Percentiles rank a stretch among this genome's conserved stretches.
Conservation (phyloP, 1,284 basidiomycete species). For the Malassezia obtusa region DNA sequence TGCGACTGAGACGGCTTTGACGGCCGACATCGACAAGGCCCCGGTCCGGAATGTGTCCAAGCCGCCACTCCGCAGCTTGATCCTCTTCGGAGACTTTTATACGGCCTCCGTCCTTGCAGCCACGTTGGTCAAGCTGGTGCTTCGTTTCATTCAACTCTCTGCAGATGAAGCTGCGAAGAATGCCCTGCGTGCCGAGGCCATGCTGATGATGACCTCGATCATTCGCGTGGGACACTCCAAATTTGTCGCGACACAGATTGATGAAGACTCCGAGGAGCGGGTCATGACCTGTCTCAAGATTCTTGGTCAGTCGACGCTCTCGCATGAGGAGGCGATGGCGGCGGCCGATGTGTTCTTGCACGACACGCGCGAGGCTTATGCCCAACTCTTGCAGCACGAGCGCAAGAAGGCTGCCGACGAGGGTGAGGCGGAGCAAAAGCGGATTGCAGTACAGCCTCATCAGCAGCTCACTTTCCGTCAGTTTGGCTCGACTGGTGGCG, state of each 20-base stretch:
- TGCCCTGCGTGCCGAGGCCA: constrained; percentile 74
- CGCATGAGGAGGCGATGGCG: constrained; percentile 54
- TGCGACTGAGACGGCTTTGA: constrained; percentile 87
- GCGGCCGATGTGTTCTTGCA: constrained; percentile 73
- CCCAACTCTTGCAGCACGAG: constrained; percentile 84
- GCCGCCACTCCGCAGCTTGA: constrained; percentile 80
- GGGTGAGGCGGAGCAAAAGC: constrained; percentile 65
- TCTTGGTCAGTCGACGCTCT: constrained; percentile 53
- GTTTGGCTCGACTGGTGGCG: constrained; percentile 79
- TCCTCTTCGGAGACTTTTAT: constrained; percentile 94
- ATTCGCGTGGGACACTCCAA: constrained; percentile 95
- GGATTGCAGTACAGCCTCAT: constrained; percentile 73
- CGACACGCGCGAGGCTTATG: constrained; percentile 84
- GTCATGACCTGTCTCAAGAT: constrained; percentile 95
- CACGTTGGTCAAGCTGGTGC: constrained; percentile 80
- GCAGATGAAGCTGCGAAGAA: constrained; percentile 56
- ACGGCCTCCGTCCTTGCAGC: constrained; percentile 81
- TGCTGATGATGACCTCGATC: constrained; percentile 95
- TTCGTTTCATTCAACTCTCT: constrained; percentile 63
- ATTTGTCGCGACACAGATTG: constrained; percentile 82
- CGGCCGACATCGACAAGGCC: constrained; percentile 59
- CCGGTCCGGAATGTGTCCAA: constrained; percentile 75
- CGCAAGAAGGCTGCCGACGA: constrained; percentile 62
- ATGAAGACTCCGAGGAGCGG: constrained; percentile 93
- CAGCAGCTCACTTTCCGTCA: constrained; percentile 86